These are phyloP conservation scores for Hericium erinaceus DNA, from an alignment of 768 basidiomycete genomes.

Conservation along the genomic window DNA sequence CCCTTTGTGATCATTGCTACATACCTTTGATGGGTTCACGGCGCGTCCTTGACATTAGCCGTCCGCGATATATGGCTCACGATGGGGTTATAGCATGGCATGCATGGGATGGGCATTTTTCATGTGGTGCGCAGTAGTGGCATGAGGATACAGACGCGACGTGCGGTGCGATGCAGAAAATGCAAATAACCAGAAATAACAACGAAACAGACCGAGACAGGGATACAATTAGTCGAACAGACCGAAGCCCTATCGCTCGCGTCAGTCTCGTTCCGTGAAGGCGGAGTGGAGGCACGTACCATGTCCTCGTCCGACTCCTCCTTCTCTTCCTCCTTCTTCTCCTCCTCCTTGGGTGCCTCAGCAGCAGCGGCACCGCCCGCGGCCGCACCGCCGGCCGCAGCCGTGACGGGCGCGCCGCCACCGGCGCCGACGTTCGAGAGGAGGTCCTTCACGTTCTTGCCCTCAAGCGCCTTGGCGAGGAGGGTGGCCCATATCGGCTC, in stretches of 20 bases:
- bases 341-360: conserved; percentile 65
- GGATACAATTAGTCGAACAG: conserved; percentile 71
- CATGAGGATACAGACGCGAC: not conserved
- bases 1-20: too few species aligned
- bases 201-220: not conserved
- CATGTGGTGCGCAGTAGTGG: too few species aligned
- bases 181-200: not conserved
- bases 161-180: conserved; percentile 1
- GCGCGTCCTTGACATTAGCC: too few species aligned
- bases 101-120: too few species aligned
- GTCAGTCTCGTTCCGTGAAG: not conserved
- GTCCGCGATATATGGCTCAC: too few species aligned
- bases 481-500: conserved; percentile 98
- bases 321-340: conserved; percentile 81
- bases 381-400: conserved; percentile 40
- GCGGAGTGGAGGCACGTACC: conserved; percentile 35
- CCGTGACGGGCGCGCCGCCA: conserved; percentile 75
- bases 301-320: conserved; percentile 89
- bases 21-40: too few species aligned
- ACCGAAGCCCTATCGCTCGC: conserved; percentile 74
- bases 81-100: too few species aligned
- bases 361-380: conserved; percentile 53
- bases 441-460: conserved; percentile 94
- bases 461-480: conserved; percentile 95
- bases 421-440: conserved; percentile 92